Evolutionary conservation across 352 stramenopile species (phyloP), one percentile per base, ranked within the genome.

Genomic region (Globisporangium nodosum): DNA sequence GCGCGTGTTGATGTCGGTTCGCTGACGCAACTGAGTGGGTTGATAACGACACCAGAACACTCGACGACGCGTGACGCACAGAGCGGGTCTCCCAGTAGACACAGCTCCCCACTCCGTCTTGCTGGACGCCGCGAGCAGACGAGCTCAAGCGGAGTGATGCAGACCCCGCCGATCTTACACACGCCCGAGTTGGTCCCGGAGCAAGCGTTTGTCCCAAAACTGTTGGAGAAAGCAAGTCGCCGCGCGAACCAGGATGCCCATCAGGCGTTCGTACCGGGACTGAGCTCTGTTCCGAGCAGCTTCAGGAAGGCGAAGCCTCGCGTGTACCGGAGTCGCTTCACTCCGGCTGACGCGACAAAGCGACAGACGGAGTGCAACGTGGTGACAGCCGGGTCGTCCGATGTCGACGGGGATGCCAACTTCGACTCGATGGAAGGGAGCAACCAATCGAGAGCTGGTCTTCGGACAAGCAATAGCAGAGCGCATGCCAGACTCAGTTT

Each of bases 271-370:
- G 56, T 70, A 0, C 73, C 77, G 0, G 64, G 64, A 11, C 64
- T 71, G 57, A 78, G 75, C 53, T 82, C 78, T 15, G 62, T 88
- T 5, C 76, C 73, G n/a, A 87, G 81, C 46, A 74, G 70, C 61
- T 90, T 90, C 53, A 66, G 69, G 30, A 69, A 76, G 49, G 65
- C 71, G 12, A 86, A 79, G 30, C 78, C 81, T 31, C 70, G 68
- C 15, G 48, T 88, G 0, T 90, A 90, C 55, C 67, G 71, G 21
- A 76, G 42, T 45, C 52, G 42, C 30, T 68, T 71, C 8, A 71
- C 65, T 52, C 65, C 70, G 30, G 50, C 66, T 5, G 49, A 79
- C 24, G 64, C 71, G 1, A 46, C 64, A 15, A 52, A 53, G 31
- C 62, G 66, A 1, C 69, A 83, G 56, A 65, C 60, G 49, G 61